phyloP scores from a whole-genome alignment of 2,329 filamentous ascomycete genomes.

The Tolypocladium endophyticum region DNA sequence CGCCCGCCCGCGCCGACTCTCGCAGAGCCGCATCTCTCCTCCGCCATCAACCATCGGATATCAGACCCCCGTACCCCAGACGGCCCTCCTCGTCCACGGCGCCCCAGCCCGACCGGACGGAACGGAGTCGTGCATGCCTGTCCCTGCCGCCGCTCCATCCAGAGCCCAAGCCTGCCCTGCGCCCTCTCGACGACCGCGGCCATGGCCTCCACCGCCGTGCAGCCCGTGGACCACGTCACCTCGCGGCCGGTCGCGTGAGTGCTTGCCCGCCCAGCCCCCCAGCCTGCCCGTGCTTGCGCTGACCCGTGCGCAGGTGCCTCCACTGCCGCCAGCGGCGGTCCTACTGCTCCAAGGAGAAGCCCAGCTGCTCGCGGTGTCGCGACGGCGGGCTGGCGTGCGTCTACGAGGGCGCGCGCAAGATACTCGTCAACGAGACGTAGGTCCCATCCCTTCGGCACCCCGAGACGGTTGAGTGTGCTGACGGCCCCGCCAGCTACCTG shows the following conservation, averaged over 20 bases:
- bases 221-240: slow-evolving; percentile 6
- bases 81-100: background rate
- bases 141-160: background rate
- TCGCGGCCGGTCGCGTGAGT: slow-evolving; percentile 17
- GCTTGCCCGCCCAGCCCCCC: background rate
- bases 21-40: background rate
- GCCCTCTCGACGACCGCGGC: too few species aligned
- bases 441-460: too few species aligned
- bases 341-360: slow-evolving; percentile 26
- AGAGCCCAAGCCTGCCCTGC: too few species aligned
- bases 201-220: background rate
- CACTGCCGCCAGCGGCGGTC: slow-evolving; percentile 22
- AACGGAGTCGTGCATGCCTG: background rate
- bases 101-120: background rate
- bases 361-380: slow-evolving; percentile 21
- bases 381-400: slow-evolving; percentile 17
- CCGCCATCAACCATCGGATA: background rate
- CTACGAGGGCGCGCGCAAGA: slow-evolving; percentile 24
- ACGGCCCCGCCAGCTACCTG: slow-evolving; percentile 14
- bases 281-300: background rate
- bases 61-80: background rate
- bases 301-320: slow-evolving; percentile 15
- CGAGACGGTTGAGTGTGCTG: background rate
- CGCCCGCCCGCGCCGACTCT: too few species aligned
- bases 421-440: slow-evolving; percentile 22